A percentile compares a stretch with the other conserved stretches of the same genome.
Evolutionary conservation across 2,329 filamentous ascomycete genomes (phyloP).

Genomic region (Verticillium isaacii): DNA sequence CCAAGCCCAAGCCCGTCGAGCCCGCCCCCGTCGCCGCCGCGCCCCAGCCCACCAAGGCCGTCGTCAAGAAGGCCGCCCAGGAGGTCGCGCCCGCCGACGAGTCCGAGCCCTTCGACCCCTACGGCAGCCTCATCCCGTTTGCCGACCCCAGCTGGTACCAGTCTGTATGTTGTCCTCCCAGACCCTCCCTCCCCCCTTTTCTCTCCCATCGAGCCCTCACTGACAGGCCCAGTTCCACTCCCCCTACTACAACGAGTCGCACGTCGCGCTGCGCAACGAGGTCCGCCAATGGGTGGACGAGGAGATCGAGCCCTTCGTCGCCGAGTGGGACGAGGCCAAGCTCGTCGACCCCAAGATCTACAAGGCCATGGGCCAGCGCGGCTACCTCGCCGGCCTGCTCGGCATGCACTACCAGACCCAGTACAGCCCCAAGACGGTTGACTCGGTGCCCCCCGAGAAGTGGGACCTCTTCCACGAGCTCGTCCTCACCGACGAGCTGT

Average conservation of each 20-base stretch:
- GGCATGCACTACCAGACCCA: constrained; percentile 77
- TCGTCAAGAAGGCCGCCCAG: constrained; percentile 23
- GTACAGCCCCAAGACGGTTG: constrained; percentile 65
- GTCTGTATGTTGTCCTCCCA: constrained; percentile 53
- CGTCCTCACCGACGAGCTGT: constrained; percentile 91
- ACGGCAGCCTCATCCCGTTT: constrained; percentile 83
- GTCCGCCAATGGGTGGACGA: constrained; percentile 87
- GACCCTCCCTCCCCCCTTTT: too few relatives aligned
- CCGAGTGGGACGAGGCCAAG: constrained; percentile 96
- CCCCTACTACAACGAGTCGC: constrained; percentile 92
- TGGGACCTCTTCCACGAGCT: constrained; percentile 99
- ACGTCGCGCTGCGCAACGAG: constrained; percentile 86
- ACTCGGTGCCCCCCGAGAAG: constrained; percentile 77
- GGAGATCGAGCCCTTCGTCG: constrained; percentile 85
- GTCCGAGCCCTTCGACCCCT: constrained; percentile 74
- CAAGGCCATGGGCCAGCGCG: constrained; percentile 89
- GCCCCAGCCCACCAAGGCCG: constrained; percentile 26
- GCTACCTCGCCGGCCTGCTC: constrained; percentile 88
- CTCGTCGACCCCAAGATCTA: constrained; percentile 85
- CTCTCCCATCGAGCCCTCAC: background rate
- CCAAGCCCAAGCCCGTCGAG: constrained; percentile 69
- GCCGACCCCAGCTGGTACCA: constrained; percentile 95
- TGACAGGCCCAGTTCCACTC: constrained; percentile 71
- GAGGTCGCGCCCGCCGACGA: constrained; percentile 43
- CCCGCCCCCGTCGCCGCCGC: constrained; percentile 44